Base-by-base conservation (phyloP, 768 basidiomycete species). In the Lactarius quietus region DNA sequence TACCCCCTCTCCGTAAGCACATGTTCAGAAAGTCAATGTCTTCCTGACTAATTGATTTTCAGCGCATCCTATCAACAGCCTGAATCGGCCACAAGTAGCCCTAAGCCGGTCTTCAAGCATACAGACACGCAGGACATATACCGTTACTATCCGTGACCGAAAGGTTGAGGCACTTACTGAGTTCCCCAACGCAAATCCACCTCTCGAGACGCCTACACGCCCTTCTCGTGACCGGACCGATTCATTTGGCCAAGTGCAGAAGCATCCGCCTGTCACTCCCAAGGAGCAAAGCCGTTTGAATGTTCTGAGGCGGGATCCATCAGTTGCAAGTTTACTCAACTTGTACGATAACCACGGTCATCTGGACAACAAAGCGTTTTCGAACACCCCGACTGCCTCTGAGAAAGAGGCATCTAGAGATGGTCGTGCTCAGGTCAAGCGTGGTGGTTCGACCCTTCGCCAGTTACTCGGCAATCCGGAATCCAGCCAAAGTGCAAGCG, bases 271-370 rank as follows among this genome's bases (percentile, higher is more conserved):
- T 35, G 74, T 75, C 74, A 80, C 76, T 38, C 81, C 73, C 63
- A 77, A 78, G 43, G 82, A 83, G 67, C 77, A 74, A 77, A 81
- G 77, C 65, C 83, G 88, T 33, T 77, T 88, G 12, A 74, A 83
- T 15, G 76, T 82, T 26, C 80, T 93, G 54, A 86, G 86, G 52
- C 85, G 86, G 31, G 90, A 93, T 66, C 90, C 90, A 3, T 92
- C 91, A 26, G 88, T 93, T 33, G 87, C 81, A 17, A 92, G 87
- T 69, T 77, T 93, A 28, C 76, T 92, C 39, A 81, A 85, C 62
- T 77, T 90, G 67, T 93, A 92, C 69, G 90, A 92, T 69, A 84
- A 89, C 5, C 78, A 88, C 61, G 90, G 90, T 20, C 81, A 82
- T 59, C 78, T 92, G 31, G 79, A 85, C 18, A 78, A 80, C 5